Evolutionary conservation across 257 asterid species (phyloP), one percentile per base, ranked within the genome.

Genomic region (Jasminum sambac): DNA sequence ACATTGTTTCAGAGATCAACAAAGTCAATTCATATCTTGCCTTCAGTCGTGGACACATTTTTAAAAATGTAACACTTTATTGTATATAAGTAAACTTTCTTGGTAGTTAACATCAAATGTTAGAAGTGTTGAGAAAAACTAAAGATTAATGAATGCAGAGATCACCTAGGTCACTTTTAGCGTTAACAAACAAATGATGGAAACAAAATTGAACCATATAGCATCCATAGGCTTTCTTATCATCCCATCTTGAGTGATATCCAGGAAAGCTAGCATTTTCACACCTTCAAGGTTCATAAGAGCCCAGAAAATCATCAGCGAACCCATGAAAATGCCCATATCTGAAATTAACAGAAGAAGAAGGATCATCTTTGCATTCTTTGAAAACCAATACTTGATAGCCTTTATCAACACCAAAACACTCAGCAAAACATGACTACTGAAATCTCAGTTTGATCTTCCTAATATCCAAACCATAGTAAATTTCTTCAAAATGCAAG

Each of bases 221-320:
- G 86, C 84, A 89, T 63, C 88, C 82, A 46, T 97, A 95, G 40
- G 82, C 99, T 34, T 95, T 98, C 86, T 85, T 87, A 67, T 93
- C 97, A 11, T 91, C 99, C 99, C 99, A 95, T 70, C 87, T 89
- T n/a, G n/a, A n/a, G n/a, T n/a, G n/a, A n/a, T n/a, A n/a, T n/a
- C n/a, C n/a, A n/a, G n/a, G n/a, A n/a, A n/a, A n/a, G n/a, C n/a
- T n/a, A n/a, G n/a, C n/a, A n/a, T n/a, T n/a, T n/a, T n/a, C n/a
- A n/a, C n/a, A n/a, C n/a, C n/a, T n/a, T n/a, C n/a, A n/a, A n/a
- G n/a, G n/a, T n/a, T n/a, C n/a, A n/a, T n/a, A n/a, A n/a, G n/a
- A n/a, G n/a, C n/a, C n/a, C n/a, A n/a, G n/a, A n/a, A n/a, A n/a
- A n/a, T n/a, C n/a, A n/a, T n/a, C n/a, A n/a, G n/a, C n/a, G n/a